Evolutionary conservation across 129 eudicot genomes (phyloP).

Genomic region (Pittosporum tobira): DNA sequence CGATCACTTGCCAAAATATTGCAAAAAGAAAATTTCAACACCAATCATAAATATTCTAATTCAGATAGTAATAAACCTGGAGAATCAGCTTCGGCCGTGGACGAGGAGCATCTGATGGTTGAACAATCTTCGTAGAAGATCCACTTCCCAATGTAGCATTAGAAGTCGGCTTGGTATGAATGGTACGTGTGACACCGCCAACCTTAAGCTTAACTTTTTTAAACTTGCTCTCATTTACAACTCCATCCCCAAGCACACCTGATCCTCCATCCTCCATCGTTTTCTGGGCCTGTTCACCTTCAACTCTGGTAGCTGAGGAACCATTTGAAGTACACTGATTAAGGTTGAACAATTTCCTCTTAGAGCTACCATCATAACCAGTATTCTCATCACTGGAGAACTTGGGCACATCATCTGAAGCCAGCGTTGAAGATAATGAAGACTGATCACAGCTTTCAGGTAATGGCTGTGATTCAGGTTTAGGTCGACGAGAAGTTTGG

Average conservation of each 20-base stretch:
- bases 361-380: conserved; percentile 9
- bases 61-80: conserved; percentile 26
- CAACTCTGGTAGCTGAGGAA: conserved; percentile 29
- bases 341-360: conserved; percentile 17
- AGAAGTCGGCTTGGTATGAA: conserved; percentile 37
- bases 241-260: conserved; percentile 26
- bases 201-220: conserved; percentile 69
- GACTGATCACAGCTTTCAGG: conserved; percentile 24
- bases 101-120: conserved; percentile 16
- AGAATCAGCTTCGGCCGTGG: conserved; percentile 26
- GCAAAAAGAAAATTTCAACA: conserved; percentile 3
- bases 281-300: conserved; percentile 24
- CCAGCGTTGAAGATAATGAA: conserved; percentile 41
- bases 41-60: neutral
- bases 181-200: conserved; percentile 61
- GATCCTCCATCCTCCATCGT: conserved; percentile 21
- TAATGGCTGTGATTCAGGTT: conserved; percentile 29
- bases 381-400: conserved; percentile 38
- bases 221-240: conserved; percentile 32
- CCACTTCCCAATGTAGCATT: conserved; percentile 27
- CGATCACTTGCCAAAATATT: neutral
- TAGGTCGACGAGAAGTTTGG: conserved; percentile 37
- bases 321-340: conserved; percentile 30
- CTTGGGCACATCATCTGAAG: conserved; percentile 37
- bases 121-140: conserved; percentile 20